Evolutionary conservation across 345 rosid genomes (phyloP).

Genomic region (Dimocarpus longan): DNA sequence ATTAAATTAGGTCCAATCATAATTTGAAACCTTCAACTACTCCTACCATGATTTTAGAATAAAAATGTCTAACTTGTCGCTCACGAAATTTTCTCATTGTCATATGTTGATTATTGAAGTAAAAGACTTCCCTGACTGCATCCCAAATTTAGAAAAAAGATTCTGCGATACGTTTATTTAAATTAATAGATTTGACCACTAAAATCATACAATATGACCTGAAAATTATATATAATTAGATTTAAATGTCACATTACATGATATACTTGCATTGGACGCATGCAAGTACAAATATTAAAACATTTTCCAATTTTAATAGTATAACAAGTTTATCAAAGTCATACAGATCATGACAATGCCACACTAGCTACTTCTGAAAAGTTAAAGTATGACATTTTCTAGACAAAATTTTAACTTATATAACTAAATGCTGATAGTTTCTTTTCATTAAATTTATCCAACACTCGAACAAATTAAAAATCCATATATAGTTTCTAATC

Average conservation of each 20-base stretch:
- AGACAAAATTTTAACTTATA: neutral
- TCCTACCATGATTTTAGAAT: neutral
- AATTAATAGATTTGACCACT: neutral
- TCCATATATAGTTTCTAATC: neutral
- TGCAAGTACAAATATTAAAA: too few species aligned
- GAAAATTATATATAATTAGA: too few species aligned
- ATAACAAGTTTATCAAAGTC: neutral
- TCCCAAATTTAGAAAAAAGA: neutral
- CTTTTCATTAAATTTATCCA: neutral
- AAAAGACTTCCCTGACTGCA: neutral
- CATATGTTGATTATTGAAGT: neutral
- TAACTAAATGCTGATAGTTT: neutral
- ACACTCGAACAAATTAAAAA: neutral
- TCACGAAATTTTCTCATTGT: neutral
- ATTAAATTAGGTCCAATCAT: too few species aligned
- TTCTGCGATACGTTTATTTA: neutral
- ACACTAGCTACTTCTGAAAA: neutral
- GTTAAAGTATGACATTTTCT: neutral
- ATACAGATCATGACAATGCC: neutral
- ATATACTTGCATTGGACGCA: too few species aligned
- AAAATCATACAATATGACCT: too few species aligned
- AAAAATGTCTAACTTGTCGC: neutral
- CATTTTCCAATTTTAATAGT: neutral
- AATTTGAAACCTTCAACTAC: too few species aligned
- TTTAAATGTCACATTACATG: neutral